phyloP scores from a whole-genome alignment of 306 rosid genomes.

The Argentina anserina region DNA sequence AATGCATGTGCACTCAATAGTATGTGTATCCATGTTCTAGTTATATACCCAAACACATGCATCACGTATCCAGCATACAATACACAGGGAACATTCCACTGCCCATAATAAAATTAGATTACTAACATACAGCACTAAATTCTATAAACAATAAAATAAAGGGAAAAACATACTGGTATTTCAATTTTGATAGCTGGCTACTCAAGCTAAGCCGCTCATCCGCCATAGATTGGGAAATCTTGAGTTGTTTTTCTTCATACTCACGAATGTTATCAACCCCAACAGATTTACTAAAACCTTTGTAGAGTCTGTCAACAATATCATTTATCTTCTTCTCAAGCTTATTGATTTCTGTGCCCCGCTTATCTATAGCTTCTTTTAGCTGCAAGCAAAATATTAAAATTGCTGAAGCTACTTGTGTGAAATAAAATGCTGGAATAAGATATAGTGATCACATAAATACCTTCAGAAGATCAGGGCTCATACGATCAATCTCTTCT shows the following conservation, averaged over 20 bases:
- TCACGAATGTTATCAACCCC: slow-evolving; percentile 98
- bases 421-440: slow-evolving; percentile 10
- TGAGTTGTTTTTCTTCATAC: slow-evolving; percentile 92
- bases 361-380: slow-evolving; percentile 53
- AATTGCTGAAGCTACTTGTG: slow-evolving; percentile 12
- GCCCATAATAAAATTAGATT: neutral
- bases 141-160: neutral
- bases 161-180: slow-evolving; percentile 68
- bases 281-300: slow-evolving; percentile 79
- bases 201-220: slow-evolving; percentile 91
- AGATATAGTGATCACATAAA: slow-evolving; percentile 18
- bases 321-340: slow-evolving; percentile 88
- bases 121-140: neutral
- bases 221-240: slow-evolving; percentile 76
- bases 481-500: slow-evolving; percentile 70
- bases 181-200: slow-evolving; percentile 84
- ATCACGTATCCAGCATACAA: neutral
- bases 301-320: slow-evolving; percentile 81
- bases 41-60: neutral
- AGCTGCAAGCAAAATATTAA: slow-evolving; percentile 46
- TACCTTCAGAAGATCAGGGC: slow-evolving; percentile 82
- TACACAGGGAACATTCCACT: neutral
- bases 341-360: slow-evolving; percentile 55
- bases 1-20: neutral
- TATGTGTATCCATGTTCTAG: neutral